Evolutionary conservation across 805 yeast genomes (phyloP), one percentile per base, ranked within the genome.

Genomic region (Grigorovia yakushimaensis): DNA sequence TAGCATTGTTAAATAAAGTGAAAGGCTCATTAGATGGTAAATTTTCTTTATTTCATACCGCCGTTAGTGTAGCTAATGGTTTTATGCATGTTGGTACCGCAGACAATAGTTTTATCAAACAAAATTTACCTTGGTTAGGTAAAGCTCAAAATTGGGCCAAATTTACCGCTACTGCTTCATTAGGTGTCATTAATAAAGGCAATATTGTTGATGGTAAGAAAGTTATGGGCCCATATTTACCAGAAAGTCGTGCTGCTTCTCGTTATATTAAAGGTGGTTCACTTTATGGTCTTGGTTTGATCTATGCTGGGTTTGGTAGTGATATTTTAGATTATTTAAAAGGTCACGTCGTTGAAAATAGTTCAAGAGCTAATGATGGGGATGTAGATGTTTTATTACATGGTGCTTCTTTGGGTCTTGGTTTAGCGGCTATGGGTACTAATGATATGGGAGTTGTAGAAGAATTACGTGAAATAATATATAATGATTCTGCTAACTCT

Each of bases 81-180:
- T 88, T 88, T 62, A 77, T 91, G 78, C 96, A 89, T 65, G 86
- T 93, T 37, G 98, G 98, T 49, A 93, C 98, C 13, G 87, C 98
- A 8, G 94, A 86, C 60, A 97, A 93, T 64, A 79, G 88, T 0
- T 93, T 93, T 60, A 84, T 91, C 68, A 77, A 96, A 64, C 77
- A 83, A 41, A 93, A 93, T 62, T 73, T 88, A 59, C 96, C 91
- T 59, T 93, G 98, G 97, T 73, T 93, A 55, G 94, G 95, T 41
- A 87, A 88, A 68, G 97, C 98, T n/a, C 82, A 91, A 42, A 88
- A 91, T 67, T 93, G 98, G 98, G 88, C 97, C 5, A 93, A 91
- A 63, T 93, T 93, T 65, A 81, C 96, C 0, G 97, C 98, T 2
- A 91, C 98, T 13, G 98, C 98, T 8, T 97, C 98, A 13, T 72